Percentiles rank a stretch among this genome's conserved stretches.
Conservation (phyloP, 164 flowering plant genomes). For the Vitis rupestris region DNA sequence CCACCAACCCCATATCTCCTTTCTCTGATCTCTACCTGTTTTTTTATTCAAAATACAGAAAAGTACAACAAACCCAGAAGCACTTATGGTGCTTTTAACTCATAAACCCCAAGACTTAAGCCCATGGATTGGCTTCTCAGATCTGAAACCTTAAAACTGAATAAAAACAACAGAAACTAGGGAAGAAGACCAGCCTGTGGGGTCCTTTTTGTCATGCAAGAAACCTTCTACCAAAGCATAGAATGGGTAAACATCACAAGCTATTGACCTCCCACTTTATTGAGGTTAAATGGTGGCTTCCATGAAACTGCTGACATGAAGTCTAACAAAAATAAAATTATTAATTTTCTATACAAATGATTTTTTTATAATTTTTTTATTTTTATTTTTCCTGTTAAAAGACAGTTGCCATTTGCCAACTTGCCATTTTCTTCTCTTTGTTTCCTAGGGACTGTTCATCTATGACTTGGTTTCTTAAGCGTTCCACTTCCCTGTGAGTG, state of each 20-base stretch:
- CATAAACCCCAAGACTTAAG: neutral
- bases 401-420: too few relatives aligned
- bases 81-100: neutral
- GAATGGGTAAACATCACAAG: conserved; percentile 4
- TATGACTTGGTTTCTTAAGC: too few relatives aligned
- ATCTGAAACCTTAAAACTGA: conserved; percentile 4
- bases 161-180: neutral
- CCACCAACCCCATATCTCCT: conserved; percentile 29
- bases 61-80: conserved; percentile 6
- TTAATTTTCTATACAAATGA: too few relatives aligned
- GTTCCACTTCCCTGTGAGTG: too few relatives aligned
- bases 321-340: too few relatives aligned
- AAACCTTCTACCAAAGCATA: neutral
- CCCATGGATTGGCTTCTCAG: conserved; percentile 4
- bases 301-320: conserved; percentile 2
- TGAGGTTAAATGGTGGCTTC: conserved; percentile 13
- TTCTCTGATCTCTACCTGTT: neutral
- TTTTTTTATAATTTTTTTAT: too few relatives aligned
- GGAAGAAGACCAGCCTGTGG: conserved; percentile 2
- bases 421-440: too few relatives aligned
- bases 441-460: too few relatives aligned
- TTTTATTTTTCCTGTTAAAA: too few relatives aligned
- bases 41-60: neutral
- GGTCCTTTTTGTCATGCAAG: conserved; percentile 7
- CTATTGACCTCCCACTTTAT: neutral